These are phyloP conservation scores for Hypomontagnella monticulosa DNA, from an alignment of 495 filamentous ascomycete species.

Conservation along the genomic window DNA sequence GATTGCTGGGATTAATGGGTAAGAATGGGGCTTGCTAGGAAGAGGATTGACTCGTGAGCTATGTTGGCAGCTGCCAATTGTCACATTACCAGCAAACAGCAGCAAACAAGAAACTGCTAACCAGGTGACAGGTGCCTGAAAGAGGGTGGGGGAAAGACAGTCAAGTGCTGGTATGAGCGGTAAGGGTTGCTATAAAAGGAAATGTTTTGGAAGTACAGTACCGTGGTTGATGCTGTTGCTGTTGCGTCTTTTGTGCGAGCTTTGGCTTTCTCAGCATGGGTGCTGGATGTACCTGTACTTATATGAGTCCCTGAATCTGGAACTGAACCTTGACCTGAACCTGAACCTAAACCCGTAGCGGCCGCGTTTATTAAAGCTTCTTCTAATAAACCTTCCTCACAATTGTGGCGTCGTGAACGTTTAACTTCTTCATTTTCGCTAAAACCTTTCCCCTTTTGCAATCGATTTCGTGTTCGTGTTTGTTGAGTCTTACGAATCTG, in stretches of 20 bases:
- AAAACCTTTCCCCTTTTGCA: slow-evolving; percentile 18
- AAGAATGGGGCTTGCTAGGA: not conserved
- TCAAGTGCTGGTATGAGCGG: slow-evolving; percentile 24
- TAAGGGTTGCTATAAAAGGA: slow-evolving; percentile 38
- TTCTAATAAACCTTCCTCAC: not conserved
- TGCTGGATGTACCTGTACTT: slow-evolving; percentile 16
- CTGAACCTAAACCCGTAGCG: slow-evolving; percentile 6
- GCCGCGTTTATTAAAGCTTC: not conserved
- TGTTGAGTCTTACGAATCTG: slow-evolving; percentile 27
- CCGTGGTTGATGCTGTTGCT: slow-evolving; percentile 22
- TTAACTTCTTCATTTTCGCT: not conserved
- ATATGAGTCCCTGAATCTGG: not conserved
- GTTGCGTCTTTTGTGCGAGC: slow-evolving; percentile 7
- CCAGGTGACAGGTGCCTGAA: slow-evolving; percentile 18
- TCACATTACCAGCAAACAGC: too few relatives aligned
- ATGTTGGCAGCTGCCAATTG: not conserved
- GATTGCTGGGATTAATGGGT: not conserved
- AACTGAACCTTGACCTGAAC: slow-evolving; percentile 3
- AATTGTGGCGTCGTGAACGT: not conserved
- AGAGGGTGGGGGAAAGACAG: slow-evolving; percentile 14
- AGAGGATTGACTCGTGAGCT: not conserved
- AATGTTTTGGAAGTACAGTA: slow-evolving; percentile 35
- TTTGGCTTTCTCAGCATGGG: slow-evolving; percentile 29
- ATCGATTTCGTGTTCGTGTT: slow-evolving; percentile 24
- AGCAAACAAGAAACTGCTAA: slow-evolving; percentile 3